Evolutionary conservation across 768 basidiomycete genomes (phyloP).

Genomic region (Lentinula guzmanii): DNA sequence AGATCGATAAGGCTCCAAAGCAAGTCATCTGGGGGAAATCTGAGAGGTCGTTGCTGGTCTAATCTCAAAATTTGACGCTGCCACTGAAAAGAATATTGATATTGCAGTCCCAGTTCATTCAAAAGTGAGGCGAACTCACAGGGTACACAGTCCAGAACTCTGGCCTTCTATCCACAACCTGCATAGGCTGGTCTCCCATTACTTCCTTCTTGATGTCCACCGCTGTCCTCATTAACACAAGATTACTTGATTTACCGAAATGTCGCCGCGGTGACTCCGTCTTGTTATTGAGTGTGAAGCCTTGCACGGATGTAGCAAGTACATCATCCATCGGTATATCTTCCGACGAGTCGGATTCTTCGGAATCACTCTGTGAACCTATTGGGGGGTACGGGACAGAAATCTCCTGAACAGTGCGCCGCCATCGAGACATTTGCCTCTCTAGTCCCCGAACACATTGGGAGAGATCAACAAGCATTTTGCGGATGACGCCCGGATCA

Average conservation of each 20-base stretch:
- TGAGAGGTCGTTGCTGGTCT: neutral
- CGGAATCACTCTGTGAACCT: neutral
- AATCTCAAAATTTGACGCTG: neutral
- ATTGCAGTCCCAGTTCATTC: neutral
- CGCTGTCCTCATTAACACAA: slow-evolving; percentile 39
- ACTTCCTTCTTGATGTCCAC: slow-evolving; percentile 34
- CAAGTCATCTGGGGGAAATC: slow-evolving; percentile 31
- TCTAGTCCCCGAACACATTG: neutral
- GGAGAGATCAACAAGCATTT: slow-evolving; percentile 1
- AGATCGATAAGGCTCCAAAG: slow-evolving; percentile 34
- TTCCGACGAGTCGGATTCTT: neutral
- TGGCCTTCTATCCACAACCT: neutral
- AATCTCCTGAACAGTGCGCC: slow-evolving; percentile 2
- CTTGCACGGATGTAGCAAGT: neutral
- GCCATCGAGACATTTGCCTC: slow-evolving; percentile 3
- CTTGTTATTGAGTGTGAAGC: neutral
- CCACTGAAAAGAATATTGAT: neutral
- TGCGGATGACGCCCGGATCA: neutral
- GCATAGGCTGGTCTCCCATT: slow-evolving; percentile 15
- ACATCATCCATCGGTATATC: neutral
- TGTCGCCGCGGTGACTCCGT: neutral
- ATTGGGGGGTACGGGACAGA: neutral
- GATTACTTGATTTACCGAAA: slow-evolving; percentile 32
- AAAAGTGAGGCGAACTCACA: slow-evolving; percentile 22
- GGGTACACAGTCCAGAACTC: slow-evolving; percentile 12